phyloP scores from a whole-genome alignment of 1,284 basidiomycete genomes.

The Ceratobasidium sp. region DNA sequence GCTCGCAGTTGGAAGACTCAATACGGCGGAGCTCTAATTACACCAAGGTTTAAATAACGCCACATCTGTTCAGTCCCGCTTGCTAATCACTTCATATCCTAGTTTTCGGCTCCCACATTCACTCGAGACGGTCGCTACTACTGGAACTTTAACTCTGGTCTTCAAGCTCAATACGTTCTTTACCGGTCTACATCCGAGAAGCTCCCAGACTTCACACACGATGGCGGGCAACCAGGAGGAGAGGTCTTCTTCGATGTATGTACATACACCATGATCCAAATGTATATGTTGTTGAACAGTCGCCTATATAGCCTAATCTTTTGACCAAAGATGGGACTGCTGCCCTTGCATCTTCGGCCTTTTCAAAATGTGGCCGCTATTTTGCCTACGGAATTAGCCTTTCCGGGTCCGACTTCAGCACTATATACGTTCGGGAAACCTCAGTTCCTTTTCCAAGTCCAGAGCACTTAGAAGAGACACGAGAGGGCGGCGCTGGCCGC shows the following conservation, averaged over 20 bases:
- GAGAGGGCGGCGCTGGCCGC: not conserved
- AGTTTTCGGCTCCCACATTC: conserved; percentile 75
- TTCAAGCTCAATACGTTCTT: conserved; percentile 76
- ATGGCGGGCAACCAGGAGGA: conserved; percentile 60
- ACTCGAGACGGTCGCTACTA: conserved; percentile 81
- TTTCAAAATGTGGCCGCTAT: conserved; percentile 77
- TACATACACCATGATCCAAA: conserved; percentile 12
- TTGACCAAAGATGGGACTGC: conserved; percentile 81
- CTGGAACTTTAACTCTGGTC: conserved; percentile 80
- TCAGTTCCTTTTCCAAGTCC: conserved; percentile 61
- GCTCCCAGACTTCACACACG: conserved; percentile 68
- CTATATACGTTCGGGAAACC: conserved; percentile 76
- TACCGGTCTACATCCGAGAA: conserved; percentile 72
- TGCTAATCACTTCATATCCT: conserved; percentile 5
- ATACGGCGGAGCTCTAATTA: conserved; percentile 78
- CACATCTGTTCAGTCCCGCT: conserved; percentile 26
- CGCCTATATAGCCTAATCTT: conserved; percentile 70
- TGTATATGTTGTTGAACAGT: not conserved
- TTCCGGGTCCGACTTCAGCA: conserved; percentile 78
- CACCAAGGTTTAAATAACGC: conserved; percentile 67
- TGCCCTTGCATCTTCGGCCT: conserved; percentile 70
- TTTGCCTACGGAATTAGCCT: conserved; percentile 83
- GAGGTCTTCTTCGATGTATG: conserved; percentile 84
- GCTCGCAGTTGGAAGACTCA: conserved; percentile 69
- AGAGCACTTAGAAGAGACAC: conserved; percentile 52